Evolutionary conservation across 208 protist species (phyloP).

Genomic region (Leishmania lainsoni): DNA sequence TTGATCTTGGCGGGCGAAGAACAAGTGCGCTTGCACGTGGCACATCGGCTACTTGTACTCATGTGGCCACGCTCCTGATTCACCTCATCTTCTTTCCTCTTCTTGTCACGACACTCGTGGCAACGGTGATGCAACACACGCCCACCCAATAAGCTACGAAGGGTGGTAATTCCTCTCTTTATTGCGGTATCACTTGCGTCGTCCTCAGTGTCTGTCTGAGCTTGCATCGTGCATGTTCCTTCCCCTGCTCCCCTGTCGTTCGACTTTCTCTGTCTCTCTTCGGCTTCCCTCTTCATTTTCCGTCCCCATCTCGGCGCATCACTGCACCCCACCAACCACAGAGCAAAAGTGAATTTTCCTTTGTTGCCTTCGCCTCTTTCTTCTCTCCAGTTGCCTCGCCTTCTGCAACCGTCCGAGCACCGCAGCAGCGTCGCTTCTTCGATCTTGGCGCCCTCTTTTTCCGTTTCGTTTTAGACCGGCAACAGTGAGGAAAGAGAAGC

Average conservation of each 20-base stretch:
- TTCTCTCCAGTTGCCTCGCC: not conserved
- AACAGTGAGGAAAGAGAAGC: not conserved
- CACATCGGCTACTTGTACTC: not conserved
- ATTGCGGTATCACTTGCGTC: not conserved
- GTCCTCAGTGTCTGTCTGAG: not conserved
- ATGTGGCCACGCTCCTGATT: not conserved
- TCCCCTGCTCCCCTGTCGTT: not conserved
- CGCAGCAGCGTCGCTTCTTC: not conserved
- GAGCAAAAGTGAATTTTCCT: not conserved
- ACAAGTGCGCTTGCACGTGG: not conserved
- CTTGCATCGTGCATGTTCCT: not conserved
- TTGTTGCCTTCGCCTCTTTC: not conserved
- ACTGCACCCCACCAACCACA: not conserved
- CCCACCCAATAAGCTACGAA: not conserved
- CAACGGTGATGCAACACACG: not conserved
- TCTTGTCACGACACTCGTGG: not conserved
- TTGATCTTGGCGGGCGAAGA: not conserved
- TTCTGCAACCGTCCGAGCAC: not conserved
- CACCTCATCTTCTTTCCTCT: not conserved
- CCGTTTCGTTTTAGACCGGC: not conserved
- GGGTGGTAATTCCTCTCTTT: not conserved
- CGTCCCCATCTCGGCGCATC: not conserved
- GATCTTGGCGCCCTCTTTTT: not conserved
- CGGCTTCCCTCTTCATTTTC: constrained; percentile 4
- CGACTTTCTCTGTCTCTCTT: not conserved